A percentile compares a stretch with the other conserved stretches of the same genome.
Conservation (phyloP, 1,284 basidiomycete species). For the Sphagnurus paluster region DNA sequence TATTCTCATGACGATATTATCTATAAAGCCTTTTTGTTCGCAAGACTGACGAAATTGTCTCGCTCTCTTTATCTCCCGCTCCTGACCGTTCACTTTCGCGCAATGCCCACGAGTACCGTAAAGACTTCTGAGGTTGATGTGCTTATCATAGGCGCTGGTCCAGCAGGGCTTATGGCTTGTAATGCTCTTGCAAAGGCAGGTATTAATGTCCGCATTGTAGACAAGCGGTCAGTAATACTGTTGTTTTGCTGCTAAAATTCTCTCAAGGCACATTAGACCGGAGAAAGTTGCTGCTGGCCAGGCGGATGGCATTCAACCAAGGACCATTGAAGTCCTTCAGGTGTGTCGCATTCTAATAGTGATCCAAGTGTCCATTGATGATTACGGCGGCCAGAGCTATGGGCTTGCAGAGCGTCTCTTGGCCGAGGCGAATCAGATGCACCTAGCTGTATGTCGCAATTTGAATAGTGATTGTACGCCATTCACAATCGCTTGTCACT, state of each 20-base stretch:
- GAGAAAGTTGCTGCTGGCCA: constrained; percentile 64
- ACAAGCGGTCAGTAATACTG: constrained; percentile 52
- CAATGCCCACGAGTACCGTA: constrained; percentile 26
- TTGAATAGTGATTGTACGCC: not conserved
- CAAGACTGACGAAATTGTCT: too few relatives aligned
- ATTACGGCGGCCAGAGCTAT: constrained; percentile 53
- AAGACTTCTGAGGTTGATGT: constrained; percentile 49
- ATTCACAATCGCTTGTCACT: not conserved
- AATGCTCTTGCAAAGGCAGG: constrained; percentile 63
- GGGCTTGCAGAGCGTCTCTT: constrained; percentile 67
- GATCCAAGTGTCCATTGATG: not conserved
- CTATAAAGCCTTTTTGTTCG: too few relatives aligned
- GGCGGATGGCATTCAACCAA: constrained; percentile 78
- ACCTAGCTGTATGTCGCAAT: constrained; percentile 52
- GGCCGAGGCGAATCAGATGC: constrained; percentile 66
- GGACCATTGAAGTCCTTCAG: constrained; percentile 78
- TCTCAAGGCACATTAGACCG: constrained; percentile 39
- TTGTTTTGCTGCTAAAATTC: not conserved
- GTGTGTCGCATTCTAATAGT: constrained; percentile 29
- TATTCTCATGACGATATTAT: too few relatives aligned
- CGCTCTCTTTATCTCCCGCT: not conserved
- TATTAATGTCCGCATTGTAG: constrained; percentile 63
- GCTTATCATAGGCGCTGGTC: constrained; percentile 50
- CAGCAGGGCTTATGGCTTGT: constrained; percentile 57
- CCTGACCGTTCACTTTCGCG: not conserved